A percentile compares a stretch with the other conserved stretches of the same genome.
These are phyloP conservation scores for Fusarium sp. DNA, from an alignment of 2,329 filamentous ascomycete species.

Conservation along the genomic window DNA sequence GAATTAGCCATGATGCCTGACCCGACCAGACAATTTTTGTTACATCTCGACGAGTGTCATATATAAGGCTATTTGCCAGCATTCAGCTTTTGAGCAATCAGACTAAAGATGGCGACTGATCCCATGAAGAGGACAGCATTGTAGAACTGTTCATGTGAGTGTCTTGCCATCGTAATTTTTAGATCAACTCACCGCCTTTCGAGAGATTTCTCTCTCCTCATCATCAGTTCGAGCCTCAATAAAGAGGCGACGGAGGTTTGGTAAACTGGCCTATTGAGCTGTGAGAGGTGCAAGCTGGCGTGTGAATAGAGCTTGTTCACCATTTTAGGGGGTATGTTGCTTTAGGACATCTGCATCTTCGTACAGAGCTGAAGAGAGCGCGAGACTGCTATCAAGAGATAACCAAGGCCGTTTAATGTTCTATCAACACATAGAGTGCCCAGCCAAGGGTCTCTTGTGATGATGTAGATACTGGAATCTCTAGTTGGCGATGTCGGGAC, in stretches of 20 bases:
- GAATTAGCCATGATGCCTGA: constrained; percentile 10
- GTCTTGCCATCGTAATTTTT: not conserved
- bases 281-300: not conserved
- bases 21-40: not conserved
- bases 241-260: constrained; percentile 95
- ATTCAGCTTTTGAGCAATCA: constrained; percentile 89
- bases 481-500: not conserved
- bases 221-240: constrained; percentile 93
- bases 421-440: not conserved
- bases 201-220: constrained; percentile 93
- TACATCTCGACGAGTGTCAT: not conserved
- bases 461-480: constrained; percentile 13
- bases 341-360: not conserved
- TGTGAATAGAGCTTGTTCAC: constrained; percentile 15
- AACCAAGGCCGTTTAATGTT: not conserved
- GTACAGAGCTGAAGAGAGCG: not conserved
- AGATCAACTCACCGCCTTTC: constrained; percentile 76
- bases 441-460: not conserved
- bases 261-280: constrained; percentile 76
- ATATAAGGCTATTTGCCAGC: constrained; percentile 52
- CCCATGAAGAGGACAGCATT: constrained; percentile 97
- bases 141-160: constrained; percentile 78
- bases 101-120: constrained; percentile 92
- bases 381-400: not conserved
- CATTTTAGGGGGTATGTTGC: constrained; percentile 17